Conservation (phyloP, 495 filamentous ascomycete species). For the Hyaloscypha variabilis region DNA sequence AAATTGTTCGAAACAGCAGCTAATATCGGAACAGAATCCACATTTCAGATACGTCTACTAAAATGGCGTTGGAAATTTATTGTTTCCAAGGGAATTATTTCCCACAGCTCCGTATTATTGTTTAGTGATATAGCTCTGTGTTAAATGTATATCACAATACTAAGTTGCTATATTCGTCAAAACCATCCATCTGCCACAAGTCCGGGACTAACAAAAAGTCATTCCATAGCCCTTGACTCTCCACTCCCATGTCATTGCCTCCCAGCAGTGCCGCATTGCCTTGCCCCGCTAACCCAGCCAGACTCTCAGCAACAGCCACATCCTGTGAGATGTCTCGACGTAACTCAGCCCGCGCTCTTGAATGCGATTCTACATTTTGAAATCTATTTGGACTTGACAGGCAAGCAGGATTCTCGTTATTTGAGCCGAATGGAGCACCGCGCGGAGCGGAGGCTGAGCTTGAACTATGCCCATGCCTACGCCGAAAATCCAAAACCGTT, state of each 20-base stretch:
- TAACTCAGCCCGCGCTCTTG: no score
- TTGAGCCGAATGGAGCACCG: no score
- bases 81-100: neutral
- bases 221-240: neutral
- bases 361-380: no score
- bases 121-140: neutral
- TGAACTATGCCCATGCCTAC: no score
- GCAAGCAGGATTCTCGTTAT: no score
- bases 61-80: slow-evolving; percentile 16
- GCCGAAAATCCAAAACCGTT: no score
- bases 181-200: neutral
- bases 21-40: slow-evolving; percentile 30
- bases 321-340: no score
- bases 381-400: no score
- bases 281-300: no score
- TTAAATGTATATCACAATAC: neutral
- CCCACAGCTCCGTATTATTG: neutral
- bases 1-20: no score
- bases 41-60: slow-evolving; percentile 49
- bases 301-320: no score
- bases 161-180: neutral
- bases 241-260: neutral
- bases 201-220: neutral
- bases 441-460: no score
- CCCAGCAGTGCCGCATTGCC: neutral